phyloP scores from a whole-genome alignment of 768 basidiomycete genomes.

The Mycena galopus region DNA sequence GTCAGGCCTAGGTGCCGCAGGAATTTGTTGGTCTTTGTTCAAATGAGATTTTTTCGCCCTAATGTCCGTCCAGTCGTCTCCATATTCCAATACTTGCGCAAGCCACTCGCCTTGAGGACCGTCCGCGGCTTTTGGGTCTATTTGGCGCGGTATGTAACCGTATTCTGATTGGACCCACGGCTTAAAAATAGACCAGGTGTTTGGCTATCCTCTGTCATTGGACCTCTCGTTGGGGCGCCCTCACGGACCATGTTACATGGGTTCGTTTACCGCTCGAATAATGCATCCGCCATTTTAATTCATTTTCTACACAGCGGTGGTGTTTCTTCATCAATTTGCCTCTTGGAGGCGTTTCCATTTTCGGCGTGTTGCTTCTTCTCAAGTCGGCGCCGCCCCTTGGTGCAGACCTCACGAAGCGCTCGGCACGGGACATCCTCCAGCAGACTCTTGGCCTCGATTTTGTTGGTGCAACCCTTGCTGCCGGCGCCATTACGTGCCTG shows the following conservation, averaged over 20 bases:
- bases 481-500: not conserved
- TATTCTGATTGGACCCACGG: too few relatives aligned
- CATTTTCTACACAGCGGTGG: not conserved
- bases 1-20: not conserved
- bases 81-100: not conserved
- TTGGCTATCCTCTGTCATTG: not conserved
- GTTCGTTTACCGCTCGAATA: not conserved
- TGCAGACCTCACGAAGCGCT: not conserved
- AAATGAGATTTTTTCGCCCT: not conserved
- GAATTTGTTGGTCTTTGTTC: not conserved
- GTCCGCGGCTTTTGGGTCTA: not conserved
- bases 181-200: too few relatives aligned
- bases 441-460: not conserved
- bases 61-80: not conserved
- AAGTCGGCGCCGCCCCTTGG: not conserved
- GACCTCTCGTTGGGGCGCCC: not conserved
- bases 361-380: not conserved
- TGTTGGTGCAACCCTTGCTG: not conserved
- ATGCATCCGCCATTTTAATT: not conserved
- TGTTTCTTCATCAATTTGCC: not conserved
- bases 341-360: not conserved
- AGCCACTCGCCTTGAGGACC: not conserved
- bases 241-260: not conserved
- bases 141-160: too few relatives aligned
- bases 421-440: not conserved